Percentiles rank a stretch among this genome's conserved stretches.
Conservation (phyloP, 768 basidiomycete species). For the Mycena capillaripes region DNA sequence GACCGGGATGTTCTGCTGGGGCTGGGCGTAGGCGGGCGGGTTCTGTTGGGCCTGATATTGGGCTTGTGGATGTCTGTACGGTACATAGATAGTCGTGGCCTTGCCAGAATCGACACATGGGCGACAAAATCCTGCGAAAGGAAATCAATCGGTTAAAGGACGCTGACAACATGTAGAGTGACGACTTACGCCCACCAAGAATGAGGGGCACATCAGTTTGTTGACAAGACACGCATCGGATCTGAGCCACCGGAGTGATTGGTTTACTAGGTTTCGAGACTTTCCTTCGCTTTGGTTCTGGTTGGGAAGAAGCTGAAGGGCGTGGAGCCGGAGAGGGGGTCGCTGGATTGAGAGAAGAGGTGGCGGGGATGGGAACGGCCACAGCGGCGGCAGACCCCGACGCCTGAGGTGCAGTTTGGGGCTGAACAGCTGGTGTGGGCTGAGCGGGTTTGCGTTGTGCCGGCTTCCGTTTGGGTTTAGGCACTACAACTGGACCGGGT, state of each 20-base stretch:
- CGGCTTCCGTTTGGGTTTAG: constrained; percentile 47
- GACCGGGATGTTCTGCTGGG: neutral
- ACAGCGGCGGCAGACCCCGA: constrained; percentile 14
- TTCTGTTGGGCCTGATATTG: neutral
- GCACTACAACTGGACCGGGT: constrained; percentile 53
- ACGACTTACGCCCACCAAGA: constrained; percentile 76
- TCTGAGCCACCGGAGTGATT: constrained; percentile 53
- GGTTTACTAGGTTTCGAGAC: constrained; percentile 50
- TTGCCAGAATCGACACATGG: constrained; percentile 73
- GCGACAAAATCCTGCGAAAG: constrained; percentile 72
- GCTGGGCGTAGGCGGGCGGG: neutral
- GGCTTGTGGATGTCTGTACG: constrained; percentile 21
- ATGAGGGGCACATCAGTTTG: constrained; percentile 82
- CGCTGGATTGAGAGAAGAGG: neutral
- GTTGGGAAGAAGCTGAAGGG: neutral
- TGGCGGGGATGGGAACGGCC: neutral
- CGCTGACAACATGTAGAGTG: neutral
- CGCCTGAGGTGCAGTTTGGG: constrained; percentile 6
- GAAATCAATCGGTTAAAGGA: neutral
- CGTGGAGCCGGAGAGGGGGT: neutral
- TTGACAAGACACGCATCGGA: constrained; percentile 72
- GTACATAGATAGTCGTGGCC: constrained; percentile 42
- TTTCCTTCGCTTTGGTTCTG: constrained; percentile 58
- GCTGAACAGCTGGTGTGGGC: constrained; percentile 50
- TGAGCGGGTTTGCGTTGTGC: constrained; percentile 44